Evolutionary conservation across 2,329 filamentous ascomycete genomes (phyloP).

Genomic region (Colletotrichum magnum): DNA sequence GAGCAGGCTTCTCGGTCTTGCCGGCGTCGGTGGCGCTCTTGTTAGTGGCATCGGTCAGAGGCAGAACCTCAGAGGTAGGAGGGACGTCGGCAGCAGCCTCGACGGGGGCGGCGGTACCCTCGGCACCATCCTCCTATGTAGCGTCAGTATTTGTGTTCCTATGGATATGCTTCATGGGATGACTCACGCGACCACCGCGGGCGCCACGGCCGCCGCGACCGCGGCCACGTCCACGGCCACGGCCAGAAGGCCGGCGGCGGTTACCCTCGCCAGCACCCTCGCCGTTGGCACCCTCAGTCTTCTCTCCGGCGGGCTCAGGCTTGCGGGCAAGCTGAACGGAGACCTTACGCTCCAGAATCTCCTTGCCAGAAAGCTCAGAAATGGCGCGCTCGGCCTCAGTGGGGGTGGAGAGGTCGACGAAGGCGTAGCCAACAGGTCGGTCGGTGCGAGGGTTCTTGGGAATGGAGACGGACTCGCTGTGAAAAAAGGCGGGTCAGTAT

Average conservation of each 20-base stretch:
- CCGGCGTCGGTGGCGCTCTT: slow-evolving; percentile 70
- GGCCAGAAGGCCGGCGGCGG: slow-evolving; percentile 74
- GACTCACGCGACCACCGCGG: slow-evolving; percentile 67
- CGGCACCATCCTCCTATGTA: slow-evolving; percentile 61
- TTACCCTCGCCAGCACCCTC: slow-evolving; percentile 80
- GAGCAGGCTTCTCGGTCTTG: slow-evolving; percentile 68
- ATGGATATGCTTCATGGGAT: background rate
- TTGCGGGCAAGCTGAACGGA: slow-evolving; percentile 99
- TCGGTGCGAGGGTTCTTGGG: slow-evolving; percentile 99
- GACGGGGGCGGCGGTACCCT: slow-evolving; percentile 54
- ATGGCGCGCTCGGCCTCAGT: slow-evolving; percentile 97
- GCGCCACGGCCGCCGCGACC: slow-evolving; percentile 76
- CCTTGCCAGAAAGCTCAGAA: slow-evolving; percentile 94
- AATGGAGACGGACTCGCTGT: slow-evolving; percentile 97
- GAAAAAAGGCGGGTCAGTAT: slow-evolving; percentile 39
- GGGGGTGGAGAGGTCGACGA: slow-evolving; percentile 96
- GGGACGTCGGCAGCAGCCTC: slow-evolving; percentile 60
- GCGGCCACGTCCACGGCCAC: slow-evolving; percentile 78
- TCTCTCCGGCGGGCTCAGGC: slow-evolving; percentile 88
- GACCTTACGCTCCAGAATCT: slow-evolving; percentile 98
- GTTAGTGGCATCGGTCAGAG: slow-evolving; percentile 74
- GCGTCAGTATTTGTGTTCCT: slow-evolving; percentile 15
- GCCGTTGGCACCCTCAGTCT: slow-evolving; percentile 80
- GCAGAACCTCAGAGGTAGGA: slow-evolving; percentile 67
- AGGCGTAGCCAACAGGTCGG: slow-evolving; percentile 98